These are phyloP conservation scores for Halteria grandinella DNA, from an alignment of 73 alveolate genomes.

Conservation along the genomic window DNA sequence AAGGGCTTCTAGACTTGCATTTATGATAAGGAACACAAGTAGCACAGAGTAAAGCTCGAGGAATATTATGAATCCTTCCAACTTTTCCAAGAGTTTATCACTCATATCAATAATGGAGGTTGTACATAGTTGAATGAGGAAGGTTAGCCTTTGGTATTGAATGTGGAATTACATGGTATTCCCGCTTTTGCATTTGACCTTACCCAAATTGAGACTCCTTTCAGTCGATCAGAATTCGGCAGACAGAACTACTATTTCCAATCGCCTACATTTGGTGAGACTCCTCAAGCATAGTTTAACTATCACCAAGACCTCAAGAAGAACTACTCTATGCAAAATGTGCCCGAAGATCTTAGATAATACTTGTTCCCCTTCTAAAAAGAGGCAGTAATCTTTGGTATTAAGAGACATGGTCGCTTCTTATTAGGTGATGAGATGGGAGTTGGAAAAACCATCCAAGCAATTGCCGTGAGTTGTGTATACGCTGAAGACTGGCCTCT, in stretches of 20 bases:
- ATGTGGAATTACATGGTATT: neutral
- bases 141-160: no score
- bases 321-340: slow-evolving; percentile 46
- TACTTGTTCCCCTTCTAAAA: slow-evolving; percentile 73
- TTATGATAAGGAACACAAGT: neutral
- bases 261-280: neutral
- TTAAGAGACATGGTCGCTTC: slow-evolving; percentile 74
- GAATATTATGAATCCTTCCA: neutral
- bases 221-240: slow-evolving; percentile 21
- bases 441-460: slow-evolving; percentile 91
- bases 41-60: neutral
- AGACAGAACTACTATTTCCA: neutral
- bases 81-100: neutral
- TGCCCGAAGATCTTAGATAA: slow-evolving; percentile 69
- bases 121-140: neutral
- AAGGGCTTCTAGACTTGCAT: neutral
- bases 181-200: slow-evolving; percentile 30
- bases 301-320: slow-evolving; percentile 8
- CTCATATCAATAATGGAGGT: no score
- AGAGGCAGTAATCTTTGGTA: slow-evolving; percentile 85
- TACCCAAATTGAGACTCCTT: slow-evolving; percentile 15
- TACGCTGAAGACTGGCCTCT: slow-evolving; percentile 91
- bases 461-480: slow-evolving; percentile 74
- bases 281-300: neutral
- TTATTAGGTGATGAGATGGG: slow-evolving; percentile 94